These are phyloP conservation scores for Phanerochaete sordida DNA, from an alignment of 768 basidiomycete genomes.

Conservation along the genomic window DNA sequence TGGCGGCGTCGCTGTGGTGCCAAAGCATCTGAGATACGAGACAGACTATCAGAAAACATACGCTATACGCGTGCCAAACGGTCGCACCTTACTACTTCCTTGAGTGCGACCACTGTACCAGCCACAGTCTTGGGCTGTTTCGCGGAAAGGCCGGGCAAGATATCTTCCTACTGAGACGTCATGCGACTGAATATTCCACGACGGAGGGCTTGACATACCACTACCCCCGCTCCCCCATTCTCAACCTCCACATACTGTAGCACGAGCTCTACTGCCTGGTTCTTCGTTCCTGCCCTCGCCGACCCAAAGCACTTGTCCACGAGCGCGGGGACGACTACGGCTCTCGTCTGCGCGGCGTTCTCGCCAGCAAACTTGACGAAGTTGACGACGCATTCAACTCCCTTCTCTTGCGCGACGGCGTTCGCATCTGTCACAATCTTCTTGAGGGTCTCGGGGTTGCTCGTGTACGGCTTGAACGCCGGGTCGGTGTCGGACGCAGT, in stretches of 20 bases:
- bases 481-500: constrained; percentile 93
- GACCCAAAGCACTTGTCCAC: constrained; percentile 97
- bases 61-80: not conserved
- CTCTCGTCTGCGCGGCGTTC: constrained; percentile 75
- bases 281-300: constrained; percentile 84
- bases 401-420: constrained; percentile 98
- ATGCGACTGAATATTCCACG: not conserved
- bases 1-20: constrained; percentile 67
- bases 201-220: constrained; percentile 59
- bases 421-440: constrained; percentile 89
- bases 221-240: constrained; percentile 80
- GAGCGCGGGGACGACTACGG: constrained; percentile 80
- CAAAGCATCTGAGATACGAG: constrained; percentile 59
- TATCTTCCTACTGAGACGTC: constrained; percentile 40
- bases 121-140: constrained; percentile 96
- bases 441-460: constrained; percentile 74
- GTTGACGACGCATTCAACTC: constrained; percentile 81
- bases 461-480: constrained; percentile 86
- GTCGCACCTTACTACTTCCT: constrained; percentile 79
- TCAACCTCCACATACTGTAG: constrained; percentile 93
- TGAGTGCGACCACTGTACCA: constrained; percentile 70
- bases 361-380: constrained; percentile 93
- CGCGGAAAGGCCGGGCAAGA: constrained; percentile 80
- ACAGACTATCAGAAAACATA: not conserved
- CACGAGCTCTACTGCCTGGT: constrained; percentile 79